phyloP scores from a whole-genome alignment of 1,284 basidiomycete genomes.

The Coriolopsis trogii region DNA sequence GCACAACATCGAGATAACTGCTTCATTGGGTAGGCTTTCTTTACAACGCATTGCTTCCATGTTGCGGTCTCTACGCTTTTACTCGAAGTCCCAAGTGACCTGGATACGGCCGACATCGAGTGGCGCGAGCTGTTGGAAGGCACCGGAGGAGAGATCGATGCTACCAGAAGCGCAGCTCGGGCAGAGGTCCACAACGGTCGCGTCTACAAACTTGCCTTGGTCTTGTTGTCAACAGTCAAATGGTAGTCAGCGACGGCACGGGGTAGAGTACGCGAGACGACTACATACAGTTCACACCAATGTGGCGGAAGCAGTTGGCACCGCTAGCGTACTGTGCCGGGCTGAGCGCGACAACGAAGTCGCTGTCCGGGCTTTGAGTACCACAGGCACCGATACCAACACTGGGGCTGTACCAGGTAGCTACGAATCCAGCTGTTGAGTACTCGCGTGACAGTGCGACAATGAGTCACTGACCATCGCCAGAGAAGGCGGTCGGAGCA shows the following conservation, averaged over 20 bases:
- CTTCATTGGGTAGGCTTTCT: no score
- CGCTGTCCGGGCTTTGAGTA: slow-evolving; percentile 8
- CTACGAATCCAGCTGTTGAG: neutral
- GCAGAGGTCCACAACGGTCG: slow-evolving; percentile 6
- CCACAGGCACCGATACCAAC: slow-evolving; percentile 9
- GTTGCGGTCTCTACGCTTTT: neutral
- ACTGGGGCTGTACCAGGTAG: slow-evolving; percentile 6
- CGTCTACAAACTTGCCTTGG: slow-evolving; percentile 3
- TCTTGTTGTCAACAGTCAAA: neutral
- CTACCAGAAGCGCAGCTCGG: neutral
- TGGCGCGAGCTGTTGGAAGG: neutral
- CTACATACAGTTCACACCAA: slow-evolving; percentile 1
- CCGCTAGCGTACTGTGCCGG: slow-evolving; percentile 10
- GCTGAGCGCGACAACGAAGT: slow-evolving; percentile 19
- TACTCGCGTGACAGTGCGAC: neutral
- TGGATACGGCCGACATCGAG: slow-evolving; percentile 2
- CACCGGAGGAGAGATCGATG: slow-evolving; percentile 9
- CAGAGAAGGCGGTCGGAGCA: neutral
- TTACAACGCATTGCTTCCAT: no score
- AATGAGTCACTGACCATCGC: neutral
- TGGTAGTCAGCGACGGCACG: neutral
- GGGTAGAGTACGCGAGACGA: neutral
- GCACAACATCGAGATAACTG: neutral
- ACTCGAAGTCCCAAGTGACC: slow-evolving; percentile 8
- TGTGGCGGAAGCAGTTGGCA: slow-evolving; percentile 14